Evolutionary conservation across 192 early-diverging fungal genomes (phyloP).

Genomic region (Glomus cerebriforme): DNA sequence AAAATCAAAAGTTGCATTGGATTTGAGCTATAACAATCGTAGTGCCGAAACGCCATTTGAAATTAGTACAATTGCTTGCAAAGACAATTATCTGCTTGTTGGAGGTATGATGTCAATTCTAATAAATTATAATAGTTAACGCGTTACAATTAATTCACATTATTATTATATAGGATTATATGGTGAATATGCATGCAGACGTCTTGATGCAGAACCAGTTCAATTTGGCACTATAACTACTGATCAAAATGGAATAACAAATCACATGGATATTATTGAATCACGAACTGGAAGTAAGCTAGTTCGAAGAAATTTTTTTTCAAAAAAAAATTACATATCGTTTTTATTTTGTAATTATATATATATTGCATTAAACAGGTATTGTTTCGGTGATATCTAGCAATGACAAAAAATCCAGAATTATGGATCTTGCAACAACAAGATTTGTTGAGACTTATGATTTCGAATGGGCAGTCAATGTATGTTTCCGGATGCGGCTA

Average conservation of each 20-base stretch:
- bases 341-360: no score
- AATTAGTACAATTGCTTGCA: constrained; percentile 57
- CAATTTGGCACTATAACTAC: constrained; percentile 43
- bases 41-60: constrained; percentile 31
- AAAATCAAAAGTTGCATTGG: constrained; percentile 4
- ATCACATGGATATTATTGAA: constrained; percentile 58
- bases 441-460: constrained; percentile 40
- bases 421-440: constrained; percentile 50
- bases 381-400: constrained; percentile 53
- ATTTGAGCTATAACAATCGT: neutral
- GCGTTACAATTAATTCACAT: neutral
- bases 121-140: neutral
- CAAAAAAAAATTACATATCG: no score
- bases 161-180: constrained; percentile 33
- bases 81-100: constrained; percentile 45
- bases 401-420: constrained; percentile 53
- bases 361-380: constrained; percentile 26
- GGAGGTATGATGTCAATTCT: constrained; percentile 39
- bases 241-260: constrained; percentile 59
- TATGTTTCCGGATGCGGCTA: constrained; percentile 31
- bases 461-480: constrained; percentile 62
- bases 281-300: constrained; percentile 44
- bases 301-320: neutral
- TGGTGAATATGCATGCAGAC: constrained; percentile 46
- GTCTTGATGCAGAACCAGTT: constrained; percentile 33